phyloP scores from a whole-genome alignment of 257 asterid species.

The Solanum neorickii region DNA sequence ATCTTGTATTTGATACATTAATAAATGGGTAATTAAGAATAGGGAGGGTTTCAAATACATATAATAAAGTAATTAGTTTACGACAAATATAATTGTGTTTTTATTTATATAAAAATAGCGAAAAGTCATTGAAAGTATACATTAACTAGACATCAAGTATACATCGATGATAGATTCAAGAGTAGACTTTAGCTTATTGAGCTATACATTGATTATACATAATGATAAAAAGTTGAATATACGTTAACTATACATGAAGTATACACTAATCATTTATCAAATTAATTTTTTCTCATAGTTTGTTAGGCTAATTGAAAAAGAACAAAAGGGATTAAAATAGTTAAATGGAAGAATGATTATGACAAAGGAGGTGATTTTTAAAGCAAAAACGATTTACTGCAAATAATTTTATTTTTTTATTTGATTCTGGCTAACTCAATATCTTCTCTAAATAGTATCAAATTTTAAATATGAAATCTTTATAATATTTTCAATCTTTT shows the following conservation, averaged over 20 bases:
- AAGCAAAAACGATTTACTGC: neutral
- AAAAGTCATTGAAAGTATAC: no score
- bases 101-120: no score
- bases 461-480: neutral
- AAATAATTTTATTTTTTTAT: no score
- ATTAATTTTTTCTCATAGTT: rapidly evolving
- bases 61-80: no score
- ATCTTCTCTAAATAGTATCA: neutral
- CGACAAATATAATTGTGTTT: no score
- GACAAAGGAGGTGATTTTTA: rapidly evolving
- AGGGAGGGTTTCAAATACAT: no score
- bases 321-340: neutral
- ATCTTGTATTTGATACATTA: no score
- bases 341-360: neutral
- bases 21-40: no score
- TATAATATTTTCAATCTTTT: no score
- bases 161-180: neutral
- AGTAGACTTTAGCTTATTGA: neutral
- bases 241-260: neutral
- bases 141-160: no score
- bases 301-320: neutral
- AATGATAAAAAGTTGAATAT: no score
- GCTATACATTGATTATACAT: neutral
- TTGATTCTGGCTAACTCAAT: neutral
- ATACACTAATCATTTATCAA: neutral